Evolutionary conservation across 2,329 filamentous ascomycete genomes (phyloP), one percentile per base, ranked within the genome.

Genomic region (Pseudocercospora fijiensis): DNA sequence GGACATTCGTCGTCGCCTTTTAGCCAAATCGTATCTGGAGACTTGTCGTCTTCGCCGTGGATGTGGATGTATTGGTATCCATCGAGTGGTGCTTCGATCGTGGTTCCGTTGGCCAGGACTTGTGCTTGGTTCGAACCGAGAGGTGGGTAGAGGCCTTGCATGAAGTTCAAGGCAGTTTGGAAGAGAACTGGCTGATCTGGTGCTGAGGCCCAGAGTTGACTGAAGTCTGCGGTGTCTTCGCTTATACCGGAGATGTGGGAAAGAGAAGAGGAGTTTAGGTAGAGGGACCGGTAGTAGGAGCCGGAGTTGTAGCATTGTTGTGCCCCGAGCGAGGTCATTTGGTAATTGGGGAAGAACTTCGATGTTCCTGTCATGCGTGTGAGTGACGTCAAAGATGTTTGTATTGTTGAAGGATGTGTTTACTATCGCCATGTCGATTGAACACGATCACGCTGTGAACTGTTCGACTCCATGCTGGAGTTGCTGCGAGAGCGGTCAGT

Each of bases 1-100:
- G 62, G 62, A 47, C 62, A 64, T 10, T 57, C 52, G 22, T 64
- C 53, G 27, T 64, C 62, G 2, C 59, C 62, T 61, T 64, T 64
- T 8, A 64, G 24, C 62, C 62, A 64, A 24, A 64, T 64, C 13
- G 59, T 62, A 27, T 64, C 62, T 6, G 62, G 62, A 2, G 52
- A 30, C 18, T 64, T 64, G 11, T 58, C 56, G 4, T 55, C 59
- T 47, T 64, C 62, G 16, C 62, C 62, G 7, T 64, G 58, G 26
- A 62, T 33, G 6, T 61, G 58, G 20, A 64, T 27, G 33, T 58
- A 64, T 27, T 64, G 62, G 9, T 64, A 61, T 3, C 58, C 58
- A n/a, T 61, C 30, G 10, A 61, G 47, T 11, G 62, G 58, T 26
- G 13, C 47, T 8, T 43, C 28, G 45, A 43, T 1, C 9, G 13